Evolutionary conservation across 192 early-diverging fungal genomes (phyloP), one percentile per base, ranked within the genome.

Genomic region (Phlyctochytrium bullatum): DNA sequence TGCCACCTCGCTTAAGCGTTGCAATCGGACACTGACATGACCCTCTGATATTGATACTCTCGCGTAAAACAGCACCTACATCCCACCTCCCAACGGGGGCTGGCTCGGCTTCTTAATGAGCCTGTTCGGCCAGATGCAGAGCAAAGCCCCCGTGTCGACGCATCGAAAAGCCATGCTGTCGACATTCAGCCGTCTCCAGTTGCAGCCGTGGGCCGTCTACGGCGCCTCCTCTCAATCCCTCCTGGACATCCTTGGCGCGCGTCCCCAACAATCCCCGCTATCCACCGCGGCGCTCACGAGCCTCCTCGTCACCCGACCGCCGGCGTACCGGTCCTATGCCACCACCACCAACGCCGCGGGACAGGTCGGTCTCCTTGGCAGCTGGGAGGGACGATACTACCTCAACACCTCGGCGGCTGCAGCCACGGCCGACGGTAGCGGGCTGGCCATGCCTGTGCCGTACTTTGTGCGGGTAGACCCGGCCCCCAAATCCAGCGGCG

Each of bases 311-410:
- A 50, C 40, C 12, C n/a, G n/a, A n/a, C n/a, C n/a, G n/a, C n/a
- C n/a, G n/a, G n/a, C n/a, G n/a, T n/a, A n/a, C n/a, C n/a, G n/a
- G n/a, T 14, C 40, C 40, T 50, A 73, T 24, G 62, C 67, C 1
- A 47, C 52, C 14, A 62, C 0, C 47, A 61, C 51, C 56, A 61
- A 73, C 51, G 77, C 59, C 1, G 33, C 31, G 23, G 47, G 23
- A 16, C 36, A 72, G 1, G 65, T 64, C 32, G 80, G 76, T 6
- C 25, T 82, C 35, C 65, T 82, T 2, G 75, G 72, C 32, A 70
- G 73, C n/a, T 69, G 78, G 29, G 69, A 68, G 36, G 60, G 70
- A 12, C 71, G 76, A 10, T 68, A 66, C 59, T 78, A 57, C 40
- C 59, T 72, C 59, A 61, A 74, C 59, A 10, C 56, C 72, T 14